Base-by-base conservation (phyloP, 495 filamentous ascomycete species). In the Penicillium verhagenii region DNA sequence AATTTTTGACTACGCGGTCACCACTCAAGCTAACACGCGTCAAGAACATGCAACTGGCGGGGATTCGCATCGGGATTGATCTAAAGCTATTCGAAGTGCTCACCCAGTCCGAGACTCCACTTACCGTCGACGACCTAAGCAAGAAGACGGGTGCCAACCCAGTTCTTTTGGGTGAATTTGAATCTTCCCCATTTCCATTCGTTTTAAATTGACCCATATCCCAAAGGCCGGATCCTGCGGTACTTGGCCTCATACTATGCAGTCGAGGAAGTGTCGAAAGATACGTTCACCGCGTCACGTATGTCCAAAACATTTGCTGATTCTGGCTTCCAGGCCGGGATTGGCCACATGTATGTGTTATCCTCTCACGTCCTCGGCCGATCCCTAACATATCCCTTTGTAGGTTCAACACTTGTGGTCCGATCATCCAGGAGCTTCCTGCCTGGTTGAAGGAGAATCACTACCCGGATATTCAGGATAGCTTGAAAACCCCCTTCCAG, bases 141-240 rank as follows among this genome's bases (percentile, higher is more conserved):
- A 43, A 59, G 29, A 58, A 59, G 24, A 69, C 61, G 7, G n/a
- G 28, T 3, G 56, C 50, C n/a, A 52, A 46, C 1, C 50, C 51
- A 6, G 42, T 26, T 3, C 28, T 59, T 14, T 21, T 54, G 6
- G 46, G 51, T 58, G 33, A 42, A 42, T 13, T 43, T 39, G 6
- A 14, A 7, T 13, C 29, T 8, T 14, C 16, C 3, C 29, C 14
- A 2, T 11, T 9, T 14, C 7, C 1, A 8, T 16, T 9, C 19
- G 47, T 20, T 23, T 23, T 9, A n/a, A 19, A 37, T 31, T 19
- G 33, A 50, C 46, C 31, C n/a, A n/a, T n/a, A n/a, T n/a, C n/a
- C n/a, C n/a, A n/a, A n/a, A 73, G 68, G 61, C 7, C 73, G 75
- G 14, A 37, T 79, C 51, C 46, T 77, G 4, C 66, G 75, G 4